Base-by-base conservation (phyloP, 83 land plant genomes). In the Picea abies region DNA sequence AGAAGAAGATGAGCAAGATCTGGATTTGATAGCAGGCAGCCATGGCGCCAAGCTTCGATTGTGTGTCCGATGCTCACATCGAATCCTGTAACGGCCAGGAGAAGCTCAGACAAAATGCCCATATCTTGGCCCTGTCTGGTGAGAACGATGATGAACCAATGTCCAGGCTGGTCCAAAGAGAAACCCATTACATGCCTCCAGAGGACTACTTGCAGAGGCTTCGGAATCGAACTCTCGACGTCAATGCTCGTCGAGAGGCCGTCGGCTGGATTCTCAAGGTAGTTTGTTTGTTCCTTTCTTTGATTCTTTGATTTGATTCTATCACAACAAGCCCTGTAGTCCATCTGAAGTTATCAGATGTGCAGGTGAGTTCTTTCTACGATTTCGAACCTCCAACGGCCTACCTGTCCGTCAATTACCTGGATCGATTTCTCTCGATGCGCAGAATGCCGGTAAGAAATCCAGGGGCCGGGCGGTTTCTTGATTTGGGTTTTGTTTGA, bases 181-280 rank as follows among this genome's bases (percentile, higher is more conserved):
- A 90, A 78, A 16, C 79, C 5, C 52, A 84, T 64, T 83, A 81
- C 84, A 79, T 83, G 41, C 87, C 81, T 20, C 81, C 76, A 6
- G 41, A 58, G 20, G 91, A 80, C 26, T 91, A 87, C 44, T n/a
- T 84, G 77, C 82, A 76, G 23, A 52, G 82, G 66, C 81, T 85
- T 68, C 83, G 72, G 26, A 84, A 87, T 29, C 81, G 80, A 20
- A 82, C 92, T 6, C 84, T 90, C 39, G 92, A 92, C 60, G 78
- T 81, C 47, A 67, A 86, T 7, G 90, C 89, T 62, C 81, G 94
- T n/a, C 71, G 58, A 19, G 82, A 84, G 37, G 86, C 94, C 32
- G 83, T 92, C 82, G 70, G 85, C 60, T 92, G 94, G 94, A 89
- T 92, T 63, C 91, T 90, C 63, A 90, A 90, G 92, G 94, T 90